A percentile compares a stretch with the other conserved stretches of the same genome.
These are phyloP conservation scores for Diutina mesorugosa DNA, from an alignment of 1,139 yeast genomes.

Conservation along the genomic window DNA sequence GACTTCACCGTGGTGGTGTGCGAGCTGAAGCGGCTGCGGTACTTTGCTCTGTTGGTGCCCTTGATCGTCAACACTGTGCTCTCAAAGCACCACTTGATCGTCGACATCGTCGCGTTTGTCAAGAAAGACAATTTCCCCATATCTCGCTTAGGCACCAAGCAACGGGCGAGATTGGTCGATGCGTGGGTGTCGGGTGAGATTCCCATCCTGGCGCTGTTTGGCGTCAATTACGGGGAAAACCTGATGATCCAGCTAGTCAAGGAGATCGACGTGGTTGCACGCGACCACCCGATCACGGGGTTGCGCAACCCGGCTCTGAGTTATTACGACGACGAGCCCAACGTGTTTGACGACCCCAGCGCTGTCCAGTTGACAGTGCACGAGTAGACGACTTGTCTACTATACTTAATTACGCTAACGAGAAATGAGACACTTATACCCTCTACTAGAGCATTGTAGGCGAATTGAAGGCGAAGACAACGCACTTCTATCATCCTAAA, in stretches of 20 bases:
- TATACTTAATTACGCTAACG: not conserved
- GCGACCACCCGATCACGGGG: slow-evolving; percentile 30
- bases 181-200: slow-evolving; percentile 40
- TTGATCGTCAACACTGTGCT: slow-evolving; percentile 68
- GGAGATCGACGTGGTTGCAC: slow-evolving; percentile 32
- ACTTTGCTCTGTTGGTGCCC: slow-evolving; percentile 68
- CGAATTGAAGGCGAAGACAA: too few species aligned
- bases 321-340: slow-evolving; percentile 17
- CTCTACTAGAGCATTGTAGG: not conserved
- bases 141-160: slow-evolving; percentile 63
- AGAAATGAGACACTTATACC: not conserved
- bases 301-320: slow-evolving; percentile 31
- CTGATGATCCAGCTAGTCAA: slow-evolving; percentile 42
- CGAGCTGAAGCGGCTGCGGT: slow-evolving; percentile 42
- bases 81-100: slow-evolving; percentile 72
- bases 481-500: too few species aligned
- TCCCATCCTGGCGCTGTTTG: slow-evolving; percentile 30
- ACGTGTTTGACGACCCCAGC: not conserved
- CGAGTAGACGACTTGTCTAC: not conserved
- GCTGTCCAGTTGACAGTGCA: not conserved
- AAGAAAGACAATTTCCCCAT: slow-evolving; percentile 51
- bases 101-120: slow-evolving; percentile 78
- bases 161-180: slow-evolving; percentile 57
- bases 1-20: slow-evolving; percentile 72
- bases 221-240: slow-evolving; percentile 55